phyloP scores from a whole-genome alignment of 176 grass and related monocot genomes.

The Zea mays region DNA sequence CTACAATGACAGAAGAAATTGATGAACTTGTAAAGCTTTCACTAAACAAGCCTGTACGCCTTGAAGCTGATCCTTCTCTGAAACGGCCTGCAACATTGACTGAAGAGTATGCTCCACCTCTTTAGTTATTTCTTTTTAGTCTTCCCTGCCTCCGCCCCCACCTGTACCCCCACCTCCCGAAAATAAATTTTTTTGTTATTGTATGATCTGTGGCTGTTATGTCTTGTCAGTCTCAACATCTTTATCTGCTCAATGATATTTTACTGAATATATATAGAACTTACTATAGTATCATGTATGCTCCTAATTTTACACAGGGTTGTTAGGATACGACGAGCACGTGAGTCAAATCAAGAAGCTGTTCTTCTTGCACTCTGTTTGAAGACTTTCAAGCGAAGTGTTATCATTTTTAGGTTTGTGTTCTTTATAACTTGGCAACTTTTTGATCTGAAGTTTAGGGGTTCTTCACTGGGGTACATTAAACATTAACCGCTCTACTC shows the following conservation, averaged over 20 bases:
- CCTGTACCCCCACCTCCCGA: too few species aligned
- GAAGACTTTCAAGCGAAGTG: constrained; percentile 86
- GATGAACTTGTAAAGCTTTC: constrained; percentile 78
- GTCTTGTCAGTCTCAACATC: background rate
- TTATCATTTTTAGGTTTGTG: constrained; percentile 93
- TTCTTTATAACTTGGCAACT: background rate
- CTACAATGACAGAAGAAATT: constrained; percentile 91
- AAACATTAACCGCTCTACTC: background rate
- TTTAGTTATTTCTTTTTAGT: constrained; percentile 10
- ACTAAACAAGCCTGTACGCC: constrained; percentile 79
- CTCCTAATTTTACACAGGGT: constrained; percentile 51
- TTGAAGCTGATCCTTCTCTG: constrained; percentile 82
- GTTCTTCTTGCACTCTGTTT: constrained; percentile 95
- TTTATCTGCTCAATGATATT: constrained; percentile 1
- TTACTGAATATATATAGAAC: background rate
- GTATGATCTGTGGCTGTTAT: background rate
- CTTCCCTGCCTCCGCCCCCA: background rate
- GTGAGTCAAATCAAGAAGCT: constrained; percentile 88
- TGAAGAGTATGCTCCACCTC: constrained; percentile 66
- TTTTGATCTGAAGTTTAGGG: constrained; percentile 4
- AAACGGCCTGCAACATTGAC: constrained; percentile 78
- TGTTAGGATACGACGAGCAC: constrained; percentile 75
- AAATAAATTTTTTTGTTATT: background rate
- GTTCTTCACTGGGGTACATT: background rate
- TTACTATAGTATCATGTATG: constrained; percentile 6